A percentile compares a stretch with the other conserved stretches of the same genome.
phyloP scores from a whole-genome alignment of 2,329 filamentous ascomycete genomes.

The Colletotrichum australisinense region DNA sequence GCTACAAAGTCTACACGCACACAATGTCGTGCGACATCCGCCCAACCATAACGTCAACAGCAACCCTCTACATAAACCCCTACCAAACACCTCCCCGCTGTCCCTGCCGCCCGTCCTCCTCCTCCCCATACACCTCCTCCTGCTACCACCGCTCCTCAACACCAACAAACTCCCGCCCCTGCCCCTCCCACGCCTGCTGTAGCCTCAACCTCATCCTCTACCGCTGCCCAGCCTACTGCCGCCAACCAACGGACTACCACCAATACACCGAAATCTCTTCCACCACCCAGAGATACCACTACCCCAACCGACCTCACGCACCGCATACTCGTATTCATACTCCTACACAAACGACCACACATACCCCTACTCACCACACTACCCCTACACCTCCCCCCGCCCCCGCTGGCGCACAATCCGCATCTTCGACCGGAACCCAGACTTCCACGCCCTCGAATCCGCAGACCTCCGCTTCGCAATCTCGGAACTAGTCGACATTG shows the following conservation, averaged over 20 bases:
- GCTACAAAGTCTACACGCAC: slow-evolving; percentile 41
- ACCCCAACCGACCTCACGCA: slow-evolving; percentile 18
- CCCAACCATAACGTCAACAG: slow-evolving; percentile 41
- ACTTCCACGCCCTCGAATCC: slow-evolving; percentile 17
- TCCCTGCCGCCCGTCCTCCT: slow-evolving; percentile 26
- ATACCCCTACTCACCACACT: slow-evolving; percentile 27
- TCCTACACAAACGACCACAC: slow-evolving; percentile 23
- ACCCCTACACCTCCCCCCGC: background rate
- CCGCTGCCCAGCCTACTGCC: slow-evolving; percentile 35
- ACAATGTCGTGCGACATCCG: slow-evolving; percentile 44
- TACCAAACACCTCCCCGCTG: slow-evolving; percentile 39
- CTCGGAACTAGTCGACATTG: slow-evolving; percentile 25
- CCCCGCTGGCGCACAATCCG: slow-evolving; percentile 7
- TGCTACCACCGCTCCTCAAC: slow-evolving; percentile 2
- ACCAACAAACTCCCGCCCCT: slow-evolving; percentile 39
- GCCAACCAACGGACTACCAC: slow-evolving; percentile 16
- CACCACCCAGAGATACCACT: background rate
- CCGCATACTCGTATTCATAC: slow-evolving; percentile 34
- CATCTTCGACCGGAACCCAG: slow-evolving; percentile 24
- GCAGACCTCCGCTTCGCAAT: slow-evolving; percentile 11
- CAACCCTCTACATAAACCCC: slow-evolving; percentile 38
- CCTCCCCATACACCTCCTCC: slow-evolving; percentile 5
- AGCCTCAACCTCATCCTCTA: slow-evolving; percentile 31
- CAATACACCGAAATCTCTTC: slow-evolving; percentile 5
- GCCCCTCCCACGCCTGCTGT: slow-evolving; percentile 44